A percentile compares a stretch with the other conserved stretches of the same genome.
These are phyloP conservation scores for Drechslerella coelobrocha DNA, from an alignment of 2,329 filamentous ascomycete species.

Conservation along the genomic window DNA sequence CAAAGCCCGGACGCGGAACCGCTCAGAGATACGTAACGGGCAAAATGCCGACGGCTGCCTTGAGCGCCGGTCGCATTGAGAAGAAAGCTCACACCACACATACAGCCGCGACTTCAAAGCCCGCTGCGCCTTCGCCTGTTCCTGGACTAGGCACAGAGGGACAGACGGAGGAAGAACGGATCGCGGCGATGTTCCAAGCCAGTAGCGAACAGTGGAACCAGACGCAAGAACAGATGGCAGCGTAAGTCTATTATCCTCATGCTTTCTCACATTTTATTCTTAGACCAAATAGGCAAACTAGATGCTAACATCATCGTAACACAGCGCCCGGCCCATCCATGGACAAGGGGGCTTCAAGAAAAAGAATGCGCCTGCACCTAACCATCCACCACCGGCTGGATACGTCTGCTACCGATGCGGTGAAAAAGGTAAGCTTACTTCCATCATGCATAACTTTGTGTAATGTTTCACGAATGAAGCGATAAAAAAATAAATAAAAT, in stretches of 20 bases:
- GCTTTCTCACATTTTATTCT: neutral
- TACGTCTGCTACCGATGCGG: constrained; percentile 97
- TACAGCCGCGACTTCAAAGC: constrained; percentile 16
- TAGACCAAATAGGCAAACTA: neutral
- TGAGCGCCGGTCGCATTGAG: constrained; percentile 55
- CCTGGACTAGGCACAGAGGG: constrained; percentile 32
- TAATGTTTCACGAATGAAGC: constrained; percentile 22
- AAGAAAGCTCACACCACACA: constrained; percentile 67
- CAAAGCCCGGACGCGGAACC: constrained; percentile 83
- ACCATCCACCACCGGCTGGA: constrained; percentile 88
- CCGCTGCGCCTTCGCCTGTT: constrained; percentile 16
- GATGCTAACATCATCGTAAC: constrained; percentile 50
- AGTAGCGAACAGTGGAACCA: constrained; percentile 91
- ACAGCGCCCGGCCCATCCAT: constrained; percentile 60
- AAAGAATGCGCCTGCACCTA: constrained; percentile 69
- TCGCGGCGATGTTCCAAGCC: constrained; percentile 88
- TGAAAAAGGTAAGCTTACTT: constrained; percentile 72
- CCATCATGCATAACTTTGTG: constrained; percentile 11
- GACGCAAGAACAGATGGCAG: constrained; percentile 90
- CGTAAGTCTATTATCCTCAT: constrained; percentile 62
- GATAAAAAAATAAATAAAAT: neutral
- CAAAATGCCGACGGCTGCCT: constrained; percentile 85
- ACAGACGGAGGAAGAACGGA: constrained; percentile 81
- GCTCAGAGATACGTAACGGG: constrained; percentile 95
- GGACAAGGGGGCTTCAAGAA: constrained; percentile 64